phyloP scores from a whole-genome alignment of 2,329 filamentous ascomycete species.

The Arthrobotrys conoides region DNA sequence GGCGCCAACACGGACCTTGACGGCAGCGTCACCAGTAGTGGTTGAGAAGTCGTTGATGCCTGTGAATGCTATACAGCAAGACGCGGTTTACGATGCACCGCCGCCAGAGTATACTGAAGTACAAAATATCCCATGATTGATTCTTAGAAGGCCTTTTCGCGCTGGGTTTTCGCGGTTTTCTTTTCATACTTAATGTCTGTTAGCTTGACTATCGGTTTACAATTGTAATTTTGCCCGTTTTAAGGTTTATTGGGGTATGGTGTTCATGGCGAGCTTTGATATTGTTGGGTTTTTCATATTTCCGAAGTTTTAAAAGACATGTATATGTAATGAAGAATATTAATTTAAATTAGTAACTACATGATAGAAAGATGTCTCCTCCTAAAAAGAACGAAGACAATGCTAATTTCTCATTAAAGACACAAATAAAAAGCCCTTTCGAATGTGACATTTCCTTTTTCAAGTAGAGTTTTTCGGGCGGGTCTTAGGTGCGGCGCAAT shows the following conservation, averaged over 20 bases:
- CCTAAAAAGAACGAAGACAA: neutral
- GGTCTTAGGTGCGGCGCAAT: too few relatives aligned
- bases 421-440: too few relatives aligned
- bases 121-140: neutral
- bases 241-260: neutral
- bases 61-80: slow-evolving; percentile 37
- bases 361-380: neutral
- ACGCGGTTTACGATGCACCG: slow-evolving; percentile 39
- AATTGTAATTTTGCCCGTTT: neutral
- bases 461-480: too few relatives aligned
- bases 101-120: slow-evolving; percentile 50
- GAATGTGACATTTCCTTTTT: too few relatives aligned
- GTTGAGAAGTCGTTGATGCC: slow-evolving; percentile 27
- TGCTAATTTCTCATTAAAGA: too few relatives aligned
- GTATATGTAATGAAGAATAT: neutral
- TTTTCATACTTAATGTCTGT: neutral
- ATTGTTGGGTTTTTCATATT: slow-evolving; percentile 2
- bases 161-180: neutral
- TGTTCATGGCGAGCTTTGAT: neutral
- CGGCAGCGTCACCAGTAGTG: slow-evolving; percentile 5
- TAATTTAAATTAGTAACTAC: neutral
- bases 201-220: too few relatives aligned
- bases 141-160: neutral
- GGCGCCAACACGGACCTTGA: slow-evolving; percentile 12
- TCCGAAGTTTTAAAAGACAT: neutral